A percentile compares a stretch with the other conserved stretches of the same genome.
Evolutionary conservation across 768 basidiomycete species (phyloP).

Genomic region (Pholiota microspora): DNA sequence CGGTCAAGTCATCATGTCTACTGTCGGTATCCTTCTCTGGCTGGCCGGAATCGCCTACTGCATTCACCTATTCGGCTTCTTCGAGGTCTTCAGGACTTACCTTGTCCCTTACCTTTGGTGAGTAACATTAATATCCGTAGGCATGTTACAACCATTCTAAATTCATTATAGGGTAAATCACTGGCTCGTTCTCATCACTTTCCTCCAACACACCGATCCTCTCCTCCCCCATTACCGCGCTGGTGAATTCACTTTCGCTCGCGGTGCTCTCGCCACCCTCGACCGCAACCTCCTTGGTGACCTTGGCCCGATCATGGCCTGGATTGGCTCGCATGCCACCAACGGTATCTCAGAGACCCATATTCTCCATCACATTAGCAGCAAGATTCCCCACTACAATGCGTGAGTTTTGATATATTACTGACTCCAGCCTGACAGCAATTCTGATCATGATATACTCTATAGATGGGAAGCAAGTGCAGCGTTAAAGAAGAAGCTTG

Average conservation of each 20-base stretch:
- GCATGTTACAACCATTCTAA: background rate
- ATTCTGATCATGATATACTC: slow-evolving; percentile 1
- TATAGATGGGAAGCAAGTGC: slow-evolving; percentile 85
- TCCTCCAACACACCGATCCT: slow-evolving; percentile 98
- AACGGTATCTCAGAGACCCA: slow-evolving; percentile 96
- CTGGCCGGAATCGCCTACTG: slow-evolving; percentile 54
- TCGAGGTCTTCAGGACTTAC: slow-evolving; percentile 76
- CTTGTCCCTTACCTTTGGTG: slow-evolving; percentile 86
- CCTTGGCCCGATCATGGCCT: slow-evolving; percentile 75
- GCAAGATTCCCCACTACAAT: slow-evolving; percentile 96
- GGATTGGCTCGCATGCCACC: slow-evolving; percentile 82
- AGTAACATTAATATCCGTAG: too few species aligned
- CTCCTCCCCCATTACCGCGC: slow-evolving; percentile 91
- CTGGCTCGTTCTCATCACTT: slow-evolving; percentile 96
- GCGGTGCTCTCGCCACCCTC: slow-evolving; percentile 90
- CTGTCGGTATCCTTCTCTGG: slow-evolving; percentile 79
- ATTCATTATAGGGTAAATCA: slow-evolving; percentile 65
- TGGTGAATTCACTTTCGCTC: slow-evolving; percentile 86
- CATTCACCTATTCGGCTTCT: slow-evolving; percentile 62
- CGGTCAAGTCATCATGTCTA: slow-evolving; percentile 75
- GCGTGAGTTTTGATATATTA: slow-evolving; percentile 42
- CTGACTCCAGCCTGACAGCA: background rate
- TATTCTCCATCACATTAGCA: slow-evolving; percentile 86
- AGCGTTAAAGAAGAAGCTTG: slow-evolving; percentile 77
- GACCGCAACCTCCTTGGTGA: slow-evolving; percentile 83